Conservation (phyloP, 768 basidiomycete genomes). For the Aureoboletus auriporus region DNA sequence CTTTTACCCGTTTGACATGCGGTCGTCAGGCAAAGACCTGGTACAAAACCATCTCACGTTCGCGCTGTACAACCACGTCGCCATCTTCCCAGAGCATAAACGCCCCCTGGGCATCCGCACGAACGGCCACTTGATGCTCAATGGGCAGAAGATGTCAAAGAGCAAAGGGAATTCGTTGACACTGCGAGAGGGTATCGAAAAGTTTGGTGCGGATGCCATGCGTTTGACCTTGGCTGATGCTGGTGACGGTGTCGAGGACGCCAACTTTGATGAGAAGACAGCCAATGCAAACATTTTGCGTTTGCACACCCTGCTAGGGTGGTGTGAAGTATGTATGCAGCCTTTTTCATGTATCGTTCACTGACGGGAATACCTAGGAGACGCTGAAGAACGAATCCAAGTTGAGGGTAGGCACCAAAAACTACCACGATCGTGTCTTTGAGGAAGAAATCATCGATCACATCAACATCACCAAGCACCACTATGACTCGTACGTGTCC, state of each 20-base stretch:
- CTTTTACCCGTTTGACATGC: constrained; percentile 98
- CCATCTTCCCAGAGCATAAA: constrained; percentile 81
- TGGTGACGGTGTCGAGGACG: constrained; percentile 96
- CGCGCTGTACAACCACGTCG: constrained; percentile 91
- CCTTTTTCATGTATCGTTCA: background rate
- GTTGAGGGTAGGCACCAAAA: constrained; percentile 68
- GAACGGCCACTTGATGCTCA: constrained; percentile 95
- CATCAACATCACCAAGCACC: constrained; percentile 74
- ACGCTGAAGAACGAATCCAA: constrained; percentile 67
- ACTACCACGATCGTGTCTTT: constrained; percentile 86
- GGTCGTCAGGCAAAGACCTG: constrained; percentile 96
- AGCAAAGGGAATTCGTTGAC: constrained; percentile 95
- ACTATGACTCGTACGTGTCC: constrained; percentile 72
- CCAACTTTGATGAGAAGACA: constrained; percentile 98
- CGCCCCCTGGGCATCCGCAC: constrained; percentile 92
- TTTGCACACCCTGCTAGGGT: constrained; percentile 82
- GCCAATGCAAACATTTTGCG: constrained; percentile 96
- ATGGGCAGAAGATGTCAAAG: constrained; percentile 99
- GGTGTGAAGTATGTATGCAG: constrained; percentile 77
- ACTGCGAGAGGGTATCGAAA: constrained; percentile 79
- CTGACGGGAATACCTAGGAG: constrained; percentile 49
- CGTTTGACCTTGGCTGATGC: constrained; percentile 91
- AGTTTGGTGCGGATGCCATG: constrained; percentile 97
- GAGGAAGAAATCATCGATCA: constrained; percentile 87
- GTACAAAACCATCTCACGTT: constrained; percentile 96